Evolutionary conservation across 768 basidiomycete genomes (phyloP).

Genomic region (Mycena latifolia): DNA sequence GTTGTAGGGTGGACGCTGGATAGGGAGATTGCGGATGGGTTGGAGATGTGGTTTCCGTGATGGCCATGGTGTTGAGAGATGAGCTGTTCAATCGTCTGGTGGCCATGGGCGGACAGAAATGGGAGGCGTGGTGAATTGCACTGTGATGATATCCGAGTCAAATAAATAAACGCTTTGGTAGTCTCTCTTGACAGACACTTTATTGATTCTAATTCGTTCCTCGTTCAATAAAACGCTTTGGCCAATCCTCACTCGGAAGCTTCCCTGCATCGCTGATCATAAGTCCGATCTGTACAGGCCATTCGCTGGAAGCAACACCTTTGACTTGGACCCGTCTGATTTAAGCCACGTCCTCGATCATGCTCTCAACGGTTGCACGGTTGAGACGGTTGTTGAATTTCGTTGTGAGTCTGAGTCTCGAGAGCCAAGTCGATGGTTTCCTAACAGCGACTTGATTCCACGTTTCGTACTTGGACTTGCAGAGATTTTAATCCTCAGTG

Average conservation of each 20-base stretch:
- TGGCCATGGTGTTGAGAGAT: slow-evolving; percentile 42
- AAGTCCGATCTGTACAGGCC: slow-evolving; percentile 10
- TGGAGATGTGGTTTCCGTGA: slow-evolving; percentile 45
- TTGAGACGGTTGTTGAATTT: slow-evolving; percentile 2
- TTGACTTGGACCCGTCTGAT: slow-evolving; percentile 7
- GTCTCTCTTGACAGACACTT: no score
- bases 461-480: no score
- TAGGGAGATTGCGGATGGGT: slow-evolving; percentile 44
- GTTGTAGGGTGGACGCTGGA: slow-evolving; percentile 49
- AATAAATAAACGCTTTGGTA: no score
- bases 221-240: slow-evolving; percentile 17
- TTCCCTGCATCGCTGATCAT: slow-evolving; percentile 6
- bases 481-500: no score
- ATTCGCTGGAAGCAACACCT: no score
- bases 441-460: no score
- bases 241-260: slow-evolving; percentile 15
- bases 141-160: slow-evolving; percentile 21
- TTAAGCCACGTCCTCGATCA: background rate
- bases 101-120: slow-evolving; percentile 34
- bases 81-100: slow-evolving; percentile 28
- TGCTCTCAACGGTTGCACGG: background rate
- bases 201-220: no score
- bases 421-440: slow-evolving; percentile 1
- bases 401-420: background rate
- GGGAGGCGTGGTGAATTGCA: slow-evolving; percentile 32